Base-by-base conservation (phyloP, 1,284 basidiomycete genomes). In the Rhizoctonia solani region DNA sequence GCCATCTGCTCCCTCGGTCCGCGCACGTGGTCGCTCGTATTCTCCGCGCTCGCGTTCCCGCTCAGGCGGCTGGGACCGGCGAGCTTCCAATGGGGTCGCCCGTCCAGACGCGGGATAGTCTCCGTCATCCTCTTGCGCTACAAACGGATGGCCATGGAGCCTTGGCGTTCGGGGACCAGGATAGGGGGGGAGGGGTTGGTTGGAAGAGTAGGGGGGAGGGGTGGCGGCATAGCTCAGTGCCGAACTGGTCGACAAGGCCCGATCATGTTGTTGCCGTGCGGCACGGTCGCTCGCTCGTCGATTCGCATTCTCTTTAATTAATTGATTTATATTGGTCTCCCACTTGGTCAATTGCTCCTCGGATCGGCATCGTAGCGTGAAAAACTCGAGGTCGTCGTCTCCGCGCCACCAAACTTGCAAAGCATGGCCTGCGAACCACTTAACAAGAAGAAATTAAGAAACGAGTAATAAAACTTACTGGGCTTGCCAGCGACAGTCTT, bases 271-370 rank as follows among this genome's bases (percentile, higher is more conserved):
- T 53, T 66, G 61, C 14, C 32, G 50, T 16, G 34, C 37, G 52
- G 59, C 30, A 54, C 49, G 72, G 29, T 74, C 74, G 61, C 72
- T 67, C 66, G 68, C 69, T 39, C 59, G 67, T 65, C 58, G 68
- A 50, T 53, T 29, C 34, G 44, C 39, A 19, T 69, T 55, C 21
- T 63, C 55, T 72, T 85, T 87, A 73, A 98, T 94, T 29, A 98
- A 83, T 67, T 91, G 89, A 76, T 89, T 93, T 72, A 99, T 89
- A 70, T 89, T 87, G 19, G 85, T 82, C 74, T 96, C 91, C 96
- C 97, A 99, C 73, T 92, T 90, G 67, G 86, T 86, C 74, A 98
- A 85, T 75, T 95, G 92, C 74, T 98, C 96, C 75, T 98, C 94
- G 25, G 89, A 89, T 65, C 92, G 86, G 77, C 96, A 98, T 63